phyloP scores from a whole-genome alignment of 176 grass and related monocot species.

The Oryza glumipatula region DNA sequence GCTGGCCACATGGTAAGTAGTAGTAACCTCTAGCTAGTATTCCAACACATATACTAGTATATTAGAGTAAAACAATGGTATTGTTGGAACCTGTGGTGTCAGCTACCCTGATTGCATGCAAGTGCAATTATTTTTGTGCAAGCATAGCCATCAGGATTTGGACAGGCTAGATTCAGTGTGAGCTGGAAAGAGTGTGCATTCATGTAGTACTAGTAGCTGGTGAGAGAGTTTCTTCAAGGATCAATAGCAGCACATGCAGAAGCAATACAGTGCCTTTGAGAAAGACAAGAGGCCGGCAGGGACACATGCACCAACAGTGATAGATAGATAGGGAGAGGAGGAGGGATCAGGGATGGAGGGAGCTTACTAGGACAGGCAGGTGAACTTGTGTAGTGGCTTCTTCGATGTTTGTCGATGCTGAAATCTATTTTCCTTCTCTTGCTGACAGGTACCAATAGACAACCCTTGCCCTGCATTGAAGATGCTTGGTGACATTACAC shows the following conservation, averaged over 20 bases:
- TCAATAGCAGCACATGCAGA: constrained; percentile 33
- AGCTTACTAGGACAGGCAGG: constrained; percentile 7
- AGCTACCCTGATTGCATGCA: background rate
- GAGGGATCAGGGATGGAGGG: background rate
- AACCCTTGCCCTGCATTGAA: constrained; percentile 88
- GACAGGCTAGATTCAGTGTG: constrained; percentile 10
- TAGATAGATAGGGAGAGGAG: background rate
- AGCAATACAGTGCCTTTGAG: background rate
- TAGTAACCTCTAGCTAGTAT: background rate
- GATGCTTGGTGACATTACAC: constrained; percentile 76
- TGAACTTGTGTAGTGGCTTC: constrained; percentile 11
- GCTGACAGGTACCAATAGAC: constrained; percentile 82
- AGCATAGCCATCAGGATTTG: background rate
- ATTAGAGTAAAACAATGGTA: background rate
- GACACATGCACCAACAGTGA: constrained; percentile 44
- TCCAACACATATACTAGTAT: background rate
- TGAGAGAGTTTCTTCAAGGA: constrained; percentile 35
- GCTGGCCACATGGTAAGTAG: constrained; percentile 96
- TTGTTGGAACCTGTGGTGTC: background rate
- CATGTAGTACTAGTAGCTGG: constrained; percentile 35
- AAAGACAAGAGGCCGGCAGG: constrained; percentile 6
- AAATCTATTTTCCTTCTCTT: constrained; percentile 34
- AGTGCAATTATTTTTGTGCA: background rate
- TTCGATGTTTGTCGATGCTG: constrained; percentile 39
- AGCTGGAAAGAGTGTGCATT: constrained; percentile 50